Base-by-base conservation (phyloP, 2,329 filamentous ascomycete genomes). In the Aspergillus alliaceus region DNA sequence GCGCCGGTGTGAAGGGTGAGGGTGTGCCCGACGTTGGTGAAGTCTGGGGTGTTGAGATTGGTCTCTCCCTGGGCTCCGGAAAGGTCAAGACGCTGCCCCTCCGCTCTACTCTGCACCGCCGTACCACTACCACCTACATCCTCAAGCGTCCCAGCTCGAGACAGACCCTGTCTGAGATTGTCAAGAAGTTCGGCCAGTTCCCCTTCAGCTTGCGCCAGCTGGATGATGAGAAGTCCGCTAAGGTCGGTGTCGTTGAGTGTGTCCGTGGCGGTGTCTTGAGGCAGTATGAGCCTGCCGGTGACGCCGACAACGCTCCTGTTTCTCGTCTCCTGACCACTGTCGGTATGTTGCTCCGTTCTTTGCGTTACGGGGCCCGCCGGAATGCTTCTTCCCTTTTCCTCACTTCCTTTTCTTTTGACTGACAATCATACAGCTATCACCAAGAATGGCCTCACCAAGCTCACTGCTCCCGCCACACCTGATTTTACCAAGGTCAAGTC, bases 1-100 rank as follows among this genome's bases (percentile, higher is more conserved):
- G 92, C 32, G 85, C 97, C 70, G 91, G 91, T 64, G 87, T 90
- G 72, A 96, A 92, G 81, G 93, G 93, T 56, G 95, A 99, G 60
- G 95, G 95, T 71, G 77, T 86, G 57, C 90, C 95, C 57, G 93
- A 96, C 71, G 80, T 96, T 56, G 89, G 91, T 65, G 95, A 99
- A 75, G 93, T 96, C 60, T 99, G 95, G 95, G 95, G 95, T 77
- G 91, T 99, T 54, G 95, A 99, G 83, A 87, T 97, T 74, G 93
- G 93, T 67, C 86, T 99, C 72, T 95, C 90, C 77, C 81, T 95
- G 69, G 93, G 93, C 64, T 88, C 86, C 61, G 95, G 95, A 74
- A 99, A 99, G 84, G 90, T 96, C 77, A 99, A 98, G 88, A 88
- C 83, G 66, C 82, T 96, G 60, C 87, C 91, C 71, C 89, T 96